A percentile compares a stretch with the other conserved stretches of the same genome.
Evolutionary conservation across 495 filamentous ascomycete genomes (phyloP).

Genomic region (Gamarada debralockiae): DNA sequence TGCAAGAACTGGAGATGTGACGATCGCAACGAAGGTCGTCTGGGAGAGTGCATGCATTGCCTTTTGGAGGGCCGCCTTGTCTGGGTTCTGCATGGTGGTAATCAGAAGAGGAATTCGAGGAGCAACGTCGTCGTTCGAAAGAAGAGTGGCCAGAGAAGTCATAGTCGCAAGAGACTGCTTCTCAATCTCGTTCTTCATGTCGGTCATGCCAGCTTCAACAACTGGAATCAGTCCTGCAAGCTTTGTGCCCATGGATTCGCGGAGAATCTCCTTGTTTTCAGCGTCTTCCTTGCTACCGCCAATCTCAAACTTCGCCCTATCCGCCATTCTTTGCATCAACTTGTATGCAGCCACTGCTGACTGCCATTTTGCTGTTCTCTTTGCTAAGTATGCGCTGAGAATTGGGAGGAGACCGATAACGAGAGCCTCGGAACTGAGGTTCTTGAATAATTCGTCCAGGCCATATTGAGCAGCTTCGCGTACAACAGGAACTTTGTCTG

Average conservation of each 20-base stretch:
- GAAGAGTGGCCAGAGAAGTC: conserved; percentile 81
- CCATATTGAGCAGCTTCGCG: conserved; percentile 92
- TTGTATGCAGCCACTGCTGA: conserved; percentile 81
- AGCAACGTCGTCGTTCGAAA: conserved; percentile 95
- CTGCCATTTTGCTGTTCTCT: conserved; percentile 90
- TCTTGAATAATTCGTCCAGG: conserved; percentile 78
- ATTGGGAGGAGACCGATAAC: conserved; percentile 75
- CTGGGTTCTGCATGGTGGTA: conserved; percentile 93
- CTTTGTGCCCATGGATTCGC: conserved; percentile 88
- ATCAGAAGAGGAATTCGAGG: conserved; percentile 91
- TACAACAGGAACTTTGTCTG: conserved; percentile 87
- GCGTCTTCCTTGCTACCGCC: conserved; percentile 76
- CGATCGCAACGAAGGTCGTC: conserved; percentile 97
- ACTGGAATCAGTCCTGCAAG: conserved; percentile 88
- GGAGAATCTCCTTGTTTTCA: conserved; percentile 76
- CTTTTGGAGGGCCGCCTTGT: conserved; percentile 81
- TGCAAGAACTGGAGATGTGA: conserved; percentile 97
- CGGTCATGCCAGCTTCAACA: conserved; percentile 92
- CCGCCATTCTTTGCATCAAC: conserved; percentile 84
- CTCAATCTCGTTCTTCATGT: conserved; percentile 84
- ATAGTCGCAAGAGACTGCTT: conserved; percentile 90
- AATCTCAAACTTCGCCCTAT: conserved; percentile 81
- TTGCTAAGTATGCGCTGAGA: conserved; percentile 68
- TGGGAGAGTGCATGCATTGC: conserved; percentile 96
- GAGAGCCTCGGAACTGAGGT: conserved; percentile 75